A percentile compares a stretch with the other conserved stretches of the same genome.
Evolutionary conservation across 1,284 basidiomycete genomes (phyloP).

Genomic region (Fomitopsis palustris): DNA sequence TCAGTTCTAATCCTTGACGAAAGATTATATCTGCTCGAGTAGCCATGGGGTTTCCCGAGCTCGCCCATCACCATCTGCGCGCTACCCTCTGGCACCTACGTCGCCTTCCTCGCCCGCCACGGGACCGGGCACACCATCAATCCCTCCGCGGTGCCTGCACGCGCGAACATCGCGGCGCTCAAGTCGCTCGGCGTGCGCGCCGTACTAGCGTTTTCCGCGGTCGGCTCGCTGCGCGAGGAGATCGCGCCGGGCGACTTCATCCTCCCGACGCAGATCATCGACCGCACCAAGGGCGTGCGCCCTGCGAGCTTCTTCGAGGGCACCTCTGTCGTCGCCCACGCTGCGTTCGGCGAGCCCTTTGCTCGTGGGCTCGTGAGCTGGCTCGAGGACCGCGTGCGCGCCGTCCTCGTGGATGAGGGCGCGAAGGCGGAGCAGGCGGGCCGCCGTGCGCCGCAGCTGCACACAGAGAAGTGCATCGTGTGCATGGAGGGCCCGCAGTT

Average conservation of each 20-base stretch:
- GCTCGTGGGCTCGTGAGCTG: constrained; percentile 63
- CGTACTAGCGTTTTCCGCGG: constrained; percentile 93
- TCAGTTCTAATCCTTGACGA: background rate
- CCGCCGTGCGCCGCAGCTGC: constrained; percentile 58
- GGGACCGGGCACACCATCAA: constrained; percentile 73
- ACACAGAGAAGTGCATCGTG: constrained; percentile 83
- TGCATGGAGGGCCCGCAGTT: constrained; percentile 98
- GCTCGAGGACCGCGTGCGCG: constrained; percentile 64
- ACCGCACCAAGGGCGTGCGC: constrained; percentile 91
- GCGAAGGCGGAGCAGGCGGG: constrained; percentile 26
- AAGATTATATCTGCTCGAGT: constrained; percentile 3
- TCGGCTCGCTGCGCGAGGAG: constrained; percentile 94
- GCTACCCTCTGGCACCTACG: constrained; percentile 71
- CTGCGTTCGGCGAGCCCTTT: constrained; percentile 93
- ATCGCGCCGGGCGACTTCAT: constrained; percentile 89
- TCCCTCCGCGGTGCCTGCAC: constrained; percentile 77
- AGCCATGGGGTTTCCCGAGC: constrained; percentile 95
- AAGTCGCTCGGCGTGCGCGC: constrained; percentile 89
- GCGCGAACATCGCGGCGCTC: constrained; percentile 95
- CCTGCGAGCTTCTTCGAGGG: constrained; percentile 87
- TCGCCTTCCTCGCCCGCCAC: constrained; percentile 94
- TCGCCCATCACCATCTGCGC: constrained; percentile 88
- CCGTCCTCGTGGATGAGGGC: constrained; percentile 53
- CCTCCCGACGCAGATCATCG: constrained; percentile 93
- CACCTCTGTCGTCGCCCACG: constrained; percentile 83